Evolutionary conservation across 768 basidiomycete genomes (phyloP), one percentile per base, ranked within the genome.

Genomic region (Guyanaporus albipodus): DNA sequence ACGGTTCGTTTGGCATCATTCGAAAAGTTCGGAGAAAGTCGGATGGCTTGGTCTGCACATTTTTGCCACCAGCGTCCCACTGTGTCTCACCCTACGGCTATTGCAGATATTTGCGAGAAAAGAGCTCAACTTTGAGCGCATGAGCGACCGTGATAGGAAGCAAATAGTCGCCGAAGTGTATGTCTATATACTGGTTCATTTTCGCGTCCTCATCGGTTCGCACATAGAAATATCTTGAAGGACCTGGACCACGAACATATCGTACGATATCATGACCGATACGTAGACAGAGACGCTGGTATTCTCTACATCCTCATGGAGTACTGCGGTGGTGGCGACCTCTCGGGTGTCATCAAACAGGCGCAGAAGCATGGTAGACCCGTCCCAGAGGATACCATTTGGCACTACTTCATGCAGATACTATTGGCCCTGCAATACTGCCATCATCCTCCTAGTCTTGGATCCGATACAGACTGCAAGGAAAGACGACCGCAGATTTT

Each of bases 301-400:
- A 88, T 93, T 46, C 80, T 98, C 35, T 98, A 97, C 66, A 97
- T 99, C 52, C 76, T 98, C 55, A 99, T 98, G 96, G 96, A 99
- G 71, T 98, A 91, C 65, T 99, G 96, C 61, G 93, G 91, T 5
- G 94, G 93, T 18, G 96, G 96, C 11, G 96, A 99, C 71, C 78
- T 99, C 44, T 90, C 90, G 2, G 72, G 78, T 28, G 69, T 96
- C 59, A 96, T 98, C 66, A 89, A 91, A 60, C 83, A 82, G 52
- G 79, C 87, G 1, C 66, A 73, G 50, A 83, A 82, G 61, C 73
- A 79, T 45, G 80, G 77, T 49, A 77, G 86, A 42, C 79, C 82
- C 3, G 81, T 97, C 43, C 78, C 91, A 1, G 96, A 99, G 70
- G 93, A 96, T 52, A 87, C 86, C 7, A 80, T 99, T 33, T 98